Conservation (phyloP, 306 rosid species). For the Rubus parviflorus region DNA sequence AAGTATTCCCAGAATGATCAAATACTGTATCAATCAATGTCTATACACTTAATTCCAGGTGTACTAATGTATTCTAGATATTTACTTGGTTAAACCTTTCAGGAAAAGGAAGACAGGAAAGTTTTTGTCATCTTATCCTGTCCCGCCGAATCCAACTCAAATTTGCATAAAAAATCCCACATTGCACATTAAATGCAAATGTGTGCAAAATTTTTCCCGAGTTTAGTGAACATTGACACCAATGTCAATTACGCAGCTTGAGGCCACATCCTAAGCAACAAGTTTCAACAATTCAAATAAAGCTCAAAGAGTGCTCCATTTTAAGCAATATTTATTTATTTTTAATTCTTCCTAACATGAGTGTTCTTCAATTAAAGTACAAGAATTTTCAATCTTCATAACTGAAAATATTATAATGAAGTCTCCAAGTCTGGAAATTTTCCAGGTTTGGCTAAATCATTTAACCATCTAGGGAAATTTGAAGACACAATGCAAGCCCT, state of each 20-base stretch:
- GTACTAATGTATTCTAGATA: constrained; percentile 4
- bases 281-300: not conserved
- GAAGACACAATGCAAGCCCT: not conserved
- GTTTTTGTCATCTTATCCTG: not conserved
- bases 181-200: not conserved
- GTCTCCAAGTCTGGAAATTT: not conserved
- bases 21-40: not conserved
- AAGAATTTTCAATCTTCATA: not conserved
- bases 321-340: not conserved
- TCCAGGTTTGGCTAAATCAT: not conserved
- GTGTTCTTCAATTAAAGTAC: not conserved
- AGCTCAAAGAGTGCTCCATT: not conserved
- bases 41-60: not conserved
- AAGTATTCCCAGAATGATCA: not conserved
- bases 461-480: not conserved
- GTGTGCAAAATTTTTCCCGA: not conserved
- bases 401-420: not conserved
- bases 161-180: not conserved
- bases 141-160: constrained; percentile 4
- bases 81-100: not conserved
- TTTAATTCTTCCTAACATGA: not conserved
- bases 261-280: not conserved
- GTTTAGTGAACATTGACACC: not conserved
- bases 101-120: not conserved
- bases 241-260: not conserved